These are phyloP conservation scores for Brassica juncea DNA, from an alignment of 345 rosid species.

Conservation along the genomic window DNA sequence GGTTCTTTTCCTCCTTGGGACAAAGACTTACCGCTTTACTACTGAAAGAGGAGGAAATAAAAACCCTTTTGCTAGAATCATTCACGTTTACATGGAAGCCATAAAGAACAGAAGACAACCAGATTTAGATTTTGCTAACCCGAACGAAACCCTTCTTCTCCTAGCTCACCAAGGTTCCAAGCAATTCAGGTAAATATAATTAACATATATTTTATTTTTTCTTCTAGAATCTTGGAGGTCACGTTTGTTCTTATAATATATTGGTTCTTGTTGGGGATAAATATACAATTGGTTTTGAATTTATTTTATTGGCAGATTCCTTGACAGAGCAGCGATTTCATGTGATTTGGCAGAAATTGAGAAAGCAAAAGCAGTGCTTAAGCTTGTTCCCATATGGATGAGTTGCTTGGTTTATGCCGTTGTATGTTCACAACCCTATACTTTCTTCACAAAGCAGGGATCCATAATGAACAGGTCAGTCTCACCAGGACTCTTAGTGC, in stretches of 20 bases:
- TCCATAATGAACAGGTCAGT: constrained; percentile 51
- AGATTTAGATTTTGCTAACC: background rate
- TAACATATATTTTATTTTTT: no score
- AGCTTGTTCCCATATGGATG: constrained; percentile 55
- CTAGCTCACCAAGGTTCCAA: constrained; percentile 36
- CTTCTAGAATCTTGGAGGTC: background rate
- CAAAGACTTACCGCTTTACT: constrained; percentile 28
- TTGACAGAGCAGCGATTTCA: constrained; percentile 48
- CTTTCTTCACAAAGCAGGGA: constrained; percentile 63
- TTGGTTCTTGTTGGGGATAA: background rate
- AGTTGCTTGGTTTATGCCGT: constrained; percentile 19
- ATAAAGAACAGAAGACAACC: constrained; percentile 17
- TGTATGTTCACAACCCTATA: constrained; percentile 48
- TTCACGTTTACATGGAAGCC: constrained; percentile 31
- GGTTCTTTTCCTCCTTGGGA: constrained; percentile 37
- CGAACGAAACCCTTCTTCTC: background rate
- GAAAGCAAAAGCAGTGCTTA: constrained; percentile 49
- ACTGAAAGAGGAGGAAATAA: background rate
- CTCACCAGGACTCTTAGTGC: constrained; percentile 38
- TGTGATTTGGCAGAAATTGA: constrained; percentile 47
- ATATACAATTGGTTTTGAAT: background rate
- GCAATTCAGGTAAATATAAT: constrained; percentile 37
- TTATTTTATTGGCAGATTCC: constrained; percentile 1
- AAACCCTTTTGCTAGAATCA: constrained; percentile 32
- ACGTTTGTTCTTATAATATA: background rate